Evolutionary conservation across 768 basidiomycete species (phyloP), one percentile per base, ranked within the genome.

Genomic region (Cyclocybe aegerita): DNA sequence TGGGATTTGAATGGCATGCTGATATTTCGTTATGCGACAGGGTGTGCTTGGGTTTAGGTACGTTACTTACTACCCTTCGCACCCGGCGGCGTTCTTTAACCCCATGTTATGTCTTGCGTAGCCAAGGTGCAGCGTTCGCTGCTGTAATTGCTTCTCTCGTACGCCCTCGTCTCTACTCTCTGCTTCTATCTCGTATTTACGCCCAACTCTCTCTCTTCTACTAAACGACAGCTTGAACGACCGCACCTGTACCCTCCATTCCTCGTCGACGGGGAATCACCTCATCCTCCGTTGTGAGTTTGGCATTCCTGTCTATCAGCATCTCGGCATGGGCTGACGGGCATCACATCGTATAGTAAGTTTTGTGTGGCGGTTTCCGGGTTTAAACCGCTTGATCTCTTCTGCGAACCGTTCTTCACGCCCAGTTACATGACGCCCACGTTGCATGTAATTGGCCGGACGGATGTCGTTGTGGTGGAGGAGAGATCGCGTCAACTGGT

Each of bases 11-110:
- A 39, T 52, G 53, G 50, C 46, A 45, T 47, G 35, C 32, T 47
- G 37, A 56, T 37, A 15, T 31, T n/a, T 33, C 47, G 35, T 17
- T 41, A 43, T 35, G 35, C 37, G 39, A 14, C 57, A 91, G 88
- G 90, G 88, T 23, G 79, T 91, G 7, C 77, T 92, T 60, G 90
- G 90, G 5, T 91, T 91, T 63, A 90, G 88, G 86, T 84, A 67
- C 50, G 51, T 43, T 32, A 12, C 23, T 23, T 23, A 5, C 10
- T 17, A 9, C 36, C 36, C 6, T 38, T 39, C 9, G 4, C n/a
- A n/a, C n/a, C n/a, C n/a, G n/a, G n/a, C n/a, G n/a, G n/a, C 35
- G 23, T 7, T 9, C 38, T 54, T 34, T 16, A 23, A 23, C 23
- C 23, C 23, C 23, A 23, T 23, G 23, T 5, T 23, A 23, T 23